Percentiles rank a stretch among this genome's conserved stretches.
These are phyloP conservation scores for Suillus lakei DNA, from an alignment of 768 basidiomycete species.

Conservation along the genomic window DNA sequence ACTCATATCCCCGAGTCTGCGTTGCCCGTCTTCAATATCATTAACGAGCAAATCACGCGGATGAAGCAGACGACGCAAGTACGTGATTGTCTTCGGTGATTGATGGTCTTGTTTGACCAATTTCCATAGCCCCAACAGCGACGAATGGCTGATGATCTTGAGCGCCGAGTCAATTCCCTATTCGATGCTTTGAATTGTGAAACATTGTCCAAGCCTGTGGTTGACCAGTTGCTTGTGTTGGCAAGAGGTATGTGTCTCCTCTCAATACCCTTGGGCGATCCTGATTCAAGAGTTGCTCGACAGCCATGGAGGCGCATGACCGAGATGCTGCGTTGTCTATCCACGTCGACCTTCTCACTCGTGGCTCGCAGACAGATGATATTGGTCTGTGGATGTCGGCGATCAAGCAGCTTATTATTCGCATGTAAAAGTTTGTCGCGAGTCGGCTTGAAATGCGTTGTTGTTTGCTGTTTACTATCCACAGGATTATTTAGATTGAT, in stretches of 20 bases:
- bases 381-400: conserved; percentile 90
- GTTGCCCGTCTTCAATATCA: conserved; percentile 66
- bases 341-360: conserved; percentile 85
- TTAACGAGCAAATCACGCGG: conserved; percentile 64
- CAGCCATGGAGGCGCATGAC: conserved; percentile 85
- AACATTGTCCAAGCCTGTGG: conserved; percentile 70
- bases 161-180: conserved; percentile 81
- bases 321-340: conserved; percentile 78
- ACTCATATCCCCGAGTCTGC: conserved; percentile 84
- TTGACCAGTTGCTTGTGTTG: conserved; percentile 74
- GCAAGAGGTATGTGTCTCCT: conserved; percentile 62
- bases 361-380: conserved; percentile 79
- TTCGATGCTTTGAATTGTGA: conserved; percentile 95
- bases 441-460: not conserved
- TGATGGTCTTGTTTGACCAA: not conserved
- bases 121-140: conserved; percentile 75
- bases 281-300: conserved; percentile 9
- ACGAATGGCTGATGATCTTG: conserved; percentile 84
- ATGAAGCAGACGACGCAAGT: conserved; percentile 81
- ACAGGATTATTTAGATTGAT: conserved; percentile 9
- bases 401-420: conserved; percentile 84
- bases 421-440: conserved; percentile 43
- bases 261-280: not conserved
- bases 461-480: conserved; percentile 2
- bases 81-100: conserved; percentile 32